A percentile compares a stretch with the other conserved stretches of the same genome.
Evolutionary conservation across 2,329 filamentous ascomycete genomes (phyloP).

Genomic region (Botrytis hyacinthi): DNA sequence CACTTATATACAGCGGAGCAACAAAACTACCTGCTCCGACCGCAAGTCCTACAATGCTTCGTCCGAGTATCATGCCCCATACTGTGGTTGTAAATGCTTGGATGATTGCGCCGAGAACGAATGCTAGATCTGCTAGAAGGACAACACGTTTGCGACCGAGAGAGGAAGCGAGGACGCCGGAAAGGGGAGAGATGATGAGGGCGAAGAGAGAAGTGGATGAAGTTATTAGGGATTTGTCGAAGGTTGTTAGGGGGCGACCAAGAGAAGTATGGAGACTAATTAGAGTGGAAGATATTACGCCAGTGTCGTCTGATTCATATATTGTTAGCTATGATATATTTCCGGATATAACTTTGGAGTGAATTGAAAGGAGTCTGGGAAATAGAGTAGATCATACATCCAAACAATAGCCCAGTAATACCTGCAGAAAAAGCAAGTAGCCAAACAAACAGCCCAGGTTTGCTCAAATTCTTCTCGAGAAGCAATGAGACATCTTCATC

Average conservation of each 20-base stretch:
- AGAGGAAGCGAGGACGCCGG: constrained; percentile 61
- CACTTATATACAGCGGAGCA: constrained; percentile 83
- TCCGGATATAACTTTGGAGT: neutral
- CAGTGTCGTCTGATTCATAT: constrained; percentile 33
- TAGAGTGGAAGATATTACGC: constrained; percentile 66
- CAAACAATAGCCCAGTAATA: constrained; percentile 66
- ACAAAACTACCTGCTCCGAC: constrained; percentile 79
- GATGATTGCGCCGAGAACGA: constrained; percentile 63
- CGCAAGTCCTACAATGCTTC: constrained; percentile 67
- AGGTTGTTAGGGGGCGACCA: constrained; percentile 53
- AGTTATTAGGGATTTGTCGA: constrained; percentile 70
- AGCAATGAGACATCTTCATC: constrained; percentile 30
- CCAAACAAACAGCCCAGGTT: constrained; percentile 53
- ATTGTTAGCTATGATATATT: neutral
- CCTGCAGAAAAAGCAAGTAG: constrained; percentile 62
- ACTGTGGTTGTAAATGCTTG: constrained; percentile 62
- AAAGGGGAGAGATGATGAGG: constrained; percentile 60
- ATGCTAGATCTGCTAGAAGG: constrained; percentile 63
- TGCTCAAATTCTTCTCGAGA: constrained; percentile 35
- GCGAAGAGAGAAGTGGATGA: constrained; percentile 68
- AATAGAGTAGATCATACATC: constrained; percentile 46
- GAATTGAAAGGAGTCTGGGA: neutral
- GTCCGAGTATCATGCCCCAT: constrained; percentile 61
- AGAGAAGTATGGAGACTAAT: constrained; percentile 62
- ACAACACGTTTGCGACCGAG: constrained; percentile 63